phyloP scores from a whole-genome alignment of 345 rosid genomes.

The Moringa oleifera region DNA sequence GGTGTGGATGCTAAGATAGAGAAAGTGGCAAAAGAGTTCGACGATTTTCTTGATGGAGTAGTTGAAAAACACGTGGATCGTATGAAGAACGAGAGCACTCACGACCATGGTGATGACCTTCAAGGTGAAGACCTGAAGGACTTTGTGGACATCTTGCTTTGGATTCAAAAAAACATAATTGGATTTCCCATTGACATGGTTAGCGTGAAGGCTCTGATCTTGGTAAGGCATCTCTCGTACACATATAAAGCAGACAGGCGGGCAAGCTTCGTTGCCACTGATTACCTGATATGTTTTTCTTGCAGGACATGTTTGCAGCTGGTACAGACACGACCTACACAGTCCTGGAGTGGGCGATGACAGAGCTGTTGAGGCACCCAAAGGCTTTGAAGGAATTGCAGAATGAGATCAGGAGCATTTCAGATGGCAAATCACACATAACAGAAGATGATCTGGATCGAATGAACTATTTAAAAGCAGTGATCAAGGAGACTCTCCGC shows the following conservation, averaged over 20 bases:
- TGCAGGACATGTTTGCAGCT: slow-evolving; percentile 39
- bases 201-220: slow-evolving; percentile 35
- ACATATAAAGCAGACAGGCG: background rate
- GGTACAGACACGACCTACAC: slow-evolving; percentile 34
- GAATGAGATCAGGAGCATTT: slow-evolving; percentile 22
- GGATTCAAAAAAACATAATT: slow-evolving; percentile 23
- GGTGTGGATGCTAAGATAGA: slow-evolving; percentile 21
- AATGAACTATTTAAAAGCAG: slow-evolving; percentile 30
- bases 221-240: slow-evolving; percentile 25
- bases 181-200: slow-evolving; percentile 25
- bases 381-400: slow-evolving; percentile 21
- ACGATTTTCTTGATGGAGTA: slow-evolving; percentile 24
- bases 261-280: background rate
- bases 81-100: no score
- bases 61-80: slow-evolving; percentile 21
- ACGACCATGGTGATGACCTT: no score
- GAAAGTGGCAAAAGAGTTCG: slow-evolving; percentile 23
- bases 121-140: background rate
- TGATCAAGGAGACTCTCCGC: slow-evolving; percentile 38
- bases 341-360: slow-evolving; percentile 41
- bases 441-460: slow-evolving; percentile 24
- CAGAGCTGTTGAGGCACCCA: slow-evolving; percentile 36
- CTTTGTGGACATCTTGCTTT: slow-evolving; percentile 3
- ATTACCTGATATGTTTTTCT: background rate
- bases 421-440: slow-evolving; percentile 8